Base-by-base conservation (phyloP, 2,329 filamentous ascomycete species). In the Pseudopyrenochaeta lycopersici region DNA sequence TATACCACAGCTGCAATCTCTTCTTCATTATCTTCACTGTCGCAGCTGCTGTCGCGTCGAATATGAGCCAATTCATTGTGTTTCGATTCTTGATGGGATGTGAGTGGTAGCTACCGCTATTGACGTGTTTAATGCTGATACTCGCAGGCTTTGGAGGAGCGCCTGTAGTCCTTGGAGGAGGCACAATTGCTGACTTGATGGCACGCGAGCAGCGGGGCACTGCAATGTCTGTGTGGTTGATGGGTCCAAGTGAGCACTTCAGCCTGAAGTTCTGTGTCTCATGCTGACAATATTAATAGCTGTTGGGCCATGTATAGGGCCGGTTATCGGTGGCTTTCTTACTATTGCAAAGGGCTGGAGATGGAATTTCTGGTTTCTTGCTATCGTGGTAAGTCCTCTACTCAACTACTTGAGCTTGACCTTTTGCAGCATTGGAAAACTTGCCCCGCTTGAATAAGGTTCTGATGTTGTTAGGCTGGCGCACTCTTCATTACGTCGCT, bases 1-100 rank as follows among this genome's bases (percentile, higher is more conserved):
- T 90, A 30, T 80, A 89, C 55, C 80, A 83, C 18, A 70, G 66
- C 2, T 84, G 85, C 52, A 90, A 87, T 58, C 66, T 81, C 5
- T 78, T 86, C 52, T 90, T 90, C 69, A 81, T 85, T 51, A 67
- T 83, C 1, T 89, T 86, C 77, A 85, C 84, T 40, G 81, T 90
- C 58, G 88, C 85, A 0, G 89, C 87, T 53, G 89, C 86, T 1
- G 76, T 90, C 3, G 80, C 86, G 0, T 83, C 84, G 0, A 76
- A 71, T 5, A 76, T 90, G 43, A 69, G 71, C 17, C 73, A 82
- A 32, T 79, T 90, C 41, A 82, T 89, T 23, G 79, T 81, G 2
- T 90, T 86, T 64, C 80, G 84, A 12, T 85, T 87, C 64, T 72
- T 86, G 38, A 74, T 74, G 63, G 76, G 76, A 9, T 70, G n/a